These are phyloP conservation scores for Colletotrichum sp. DNA, from an alignment of 2,329 filamentous ascomycete species.

Conservation along the genomic window DNA sequence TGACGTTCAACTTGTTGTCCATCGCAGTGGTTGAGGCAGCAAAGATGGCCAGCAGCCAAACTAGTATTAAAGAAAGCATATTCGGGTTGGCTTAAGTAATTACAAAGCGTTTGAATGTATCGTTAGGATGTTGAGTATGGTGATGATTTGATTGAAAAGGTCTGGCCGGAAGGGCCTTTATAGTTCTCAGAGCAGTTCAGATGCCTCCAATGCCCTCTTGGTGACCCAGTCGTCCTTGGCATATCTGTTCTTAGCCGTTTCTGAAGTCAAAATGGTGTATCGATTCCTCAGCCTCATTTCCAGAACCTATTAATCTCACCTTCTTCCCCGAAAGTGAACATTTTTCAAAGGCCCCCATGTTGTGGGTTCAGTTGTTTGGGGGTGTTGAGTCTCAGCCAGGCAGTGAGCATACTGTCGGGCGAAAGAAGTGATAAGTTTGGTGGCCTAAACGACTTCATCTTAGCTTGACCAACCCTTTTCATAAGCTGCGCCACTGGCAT, in stretches of 20 bases:
- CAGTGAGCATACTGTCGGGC: not conserved
- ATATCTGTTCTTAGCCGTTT: not conserved
- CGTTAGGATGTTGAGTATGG: too few species aligned
- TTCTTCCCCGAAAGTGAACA: too few species aligned
- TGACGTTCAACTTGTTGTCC: not conserved
- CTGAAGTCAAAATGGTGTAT: not conserved
- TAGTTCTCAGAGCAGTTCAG: not conserved
- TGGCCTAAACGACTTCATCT: not conserved
- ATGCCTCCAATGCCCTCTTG: not conserved
- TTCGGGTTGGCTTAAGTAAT: not conserved
- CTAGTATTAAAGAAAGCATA: fast-evolving
- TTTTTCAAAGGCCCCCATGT: not conserved
- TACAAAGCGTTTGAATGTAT: not conserved
- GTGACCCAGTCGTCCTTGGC: not conserved
- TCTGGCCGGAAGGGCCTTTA: not conserved
- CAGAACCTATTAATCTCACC: too few species aligned
- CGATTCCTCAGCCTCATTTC: not conserved
- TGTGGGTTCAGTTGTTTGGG: not conserved
- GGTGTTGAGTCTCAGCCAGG: not conserved
- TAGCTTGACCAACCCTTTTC: not conserved
- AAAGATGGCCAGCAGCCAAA: not conserved
- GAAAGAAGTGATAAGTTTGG: too few species aligned
- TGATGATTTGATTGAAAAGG: not conserved
- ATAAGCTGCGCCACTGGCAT: not conserved
- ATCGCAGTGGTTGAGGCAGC: not conserved